Percentiles rank a stretch among this genome's conserved stretches.
These are phyloP conservation scores for Wickerhamomyces strasburgensis DNA, from an alignment of 805 yeast species.

Conservation along the genomic window DNA sequence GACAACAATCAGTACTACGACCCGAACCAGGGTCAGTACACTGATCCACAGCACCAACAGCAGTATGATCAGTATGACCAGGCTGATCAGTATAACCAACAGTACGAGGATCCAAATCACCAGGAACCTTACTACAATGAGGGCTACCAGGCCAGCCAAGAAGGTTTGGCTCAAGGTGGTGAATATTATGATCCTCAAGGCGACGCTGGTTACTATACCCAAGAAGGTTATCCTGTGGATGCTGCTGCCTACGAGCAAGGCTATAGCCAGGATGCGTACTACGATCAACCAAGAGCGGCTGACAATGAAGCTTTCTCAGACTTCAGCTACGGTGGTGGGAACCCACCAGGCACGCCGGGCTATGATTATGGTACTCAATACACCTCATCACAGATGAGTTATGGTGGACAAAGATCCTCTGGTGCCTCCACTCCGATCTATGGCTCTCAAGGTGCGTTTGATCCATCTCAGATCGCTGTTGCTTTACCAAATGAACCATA, in stretches of 20 bases:
- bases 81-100: slow-evolving; percentile 33
- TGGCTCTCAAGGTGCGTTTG: slow-evolving; percentile 56
- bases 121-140: slow-evolving; percentile 38
- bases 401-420: slow-evolving; percentile 79
- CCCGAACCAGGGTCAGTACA: slow-evolving; percentile 5
- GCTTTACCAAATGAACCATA: slow-evolving; percentile 88
- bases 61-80: slow-evolving; percentile 25
- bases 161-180: slow-evolving; percentile 25
- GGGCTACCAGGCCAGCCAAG: slow-evolving; percentile 30
- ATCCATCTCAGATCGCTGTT: slow-evolving; percentile 58
- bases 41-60: slow-evolving; percentile 10
- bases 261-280: slow-evolving; percentile 41
- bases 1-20: slow-evolving; percentile 12
- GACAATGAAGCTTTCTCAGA: slow-evolving; percentile 65
- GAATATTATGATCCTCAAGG: slow-evolving; percentile 42
- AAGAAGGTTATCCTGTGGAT: too few relatives aligned
- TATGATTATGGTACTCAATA: slow-evolving; percentile 64
- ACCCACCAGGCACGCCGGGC: slow-evolving; percentile 57
- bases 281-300: slow-evolving; percentile 47
- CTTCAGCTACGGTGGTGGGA: slow-evolving; percentile 49
- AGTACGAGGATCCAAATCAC: slow-evolving; percentile 31
- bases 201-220: slow-evolving; percentile 39
- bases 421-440: slow-evolving; percentile 95
- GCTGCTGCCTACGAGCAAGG: slow-evolving; percentile 17
- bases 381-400: slow-evolving; percentile 84